Conservation (phyloP, 805 yeast species). For the Teunomyces tritomae region DNA sequence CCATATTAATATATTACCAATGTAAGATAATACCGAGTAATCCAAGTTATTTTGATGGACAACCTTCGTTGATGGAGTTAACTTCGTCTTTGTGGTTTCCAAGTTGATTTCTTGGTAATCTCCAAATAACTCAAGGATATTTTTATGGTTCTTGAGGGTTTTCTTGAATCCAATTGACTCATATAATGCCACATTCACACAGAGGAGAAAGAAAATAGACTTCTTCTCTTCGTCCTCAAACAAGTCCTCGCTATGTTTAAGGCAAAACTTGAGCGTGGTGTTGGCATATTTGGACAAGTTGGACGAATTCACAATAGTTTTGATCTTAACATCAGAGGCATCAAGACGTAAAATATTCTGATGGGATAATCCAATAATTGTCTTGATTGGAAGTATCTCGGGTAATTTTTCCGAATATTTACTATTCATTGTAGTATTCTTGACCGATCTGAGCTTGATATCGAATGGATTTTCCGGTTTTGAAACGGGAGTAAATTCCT, state of each 20-base stretch:
- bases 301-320: conserved; percentile 33
- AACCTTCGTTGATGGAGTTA: conserved; percentile 32
- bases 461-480: conserved; percentile 18
- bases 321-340: conserved; percentile 36
- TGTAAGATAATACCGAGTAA: conserved; percentile 35
- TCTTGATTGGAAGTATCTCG: conserved; percentile 30
- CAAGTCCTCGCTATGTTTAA: conserved; percentile 21
- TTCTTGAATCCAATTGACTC: conserved; percentile 36
- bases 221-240: conserved; percentile 20
- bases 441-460: conserved; percentile 24
- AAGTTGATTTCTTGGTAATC: conserved; percentile 30
- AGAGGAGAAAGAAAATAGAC: conserved; percentile 25
- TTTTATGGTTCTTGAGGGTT: conserved; percentile 21
- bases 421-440: conserved; percentile 18
- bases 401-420: conserved; percentile 29
- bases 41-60: conserved; percentile 37
- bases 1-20: conserved; percentile 41
- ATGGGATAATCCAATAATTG: conserved; percentile 37
- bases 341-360: conserved; percentile 31
- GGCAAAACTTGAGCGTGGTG: conserved; percentile 24
- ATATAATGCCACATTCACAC: conserved; percentile 33
- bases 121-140: conserved; percentile 27
- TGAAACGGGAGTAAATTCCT: conserved; percentile 1
- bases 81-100: conserved; percentile 29
- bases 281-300: conserved; percentile 27